Evolutionary conservation across 331 rosid species (phyloP).

Genomic region (Phaseolus coccineus): DNA sequence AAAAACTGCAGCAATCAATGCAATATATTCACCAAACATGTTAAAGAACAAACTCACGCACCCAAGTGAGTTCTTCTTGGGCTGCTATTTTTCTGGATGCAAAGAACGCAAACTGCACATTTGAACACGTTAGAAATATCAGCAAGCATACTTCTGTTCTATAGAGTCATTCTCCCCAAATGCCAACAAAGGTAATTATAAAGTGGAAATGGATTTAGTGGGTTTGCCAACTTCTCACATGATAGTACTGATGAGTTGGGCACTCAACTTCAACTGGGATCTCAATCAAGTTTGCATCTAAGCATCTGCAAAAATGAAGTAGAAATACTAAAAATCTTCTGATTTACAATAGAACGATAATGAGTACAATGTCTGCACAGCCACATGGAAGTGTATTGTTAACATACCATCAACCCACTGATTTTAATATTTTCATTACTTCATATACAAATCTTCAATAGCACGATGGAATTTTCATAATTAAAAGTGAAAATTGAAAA

Average conservation of each 20-base stretch:
- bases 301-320: constrained; percentile 66
- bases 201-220: constrained; percentile 17
- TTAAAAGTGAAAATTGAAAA: background rate
- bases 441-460: background rate
- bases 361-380: constrained; percentile 10
- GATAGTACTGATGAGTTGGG: constrained; percentile 79
- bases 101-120: constrained; percentile 87
- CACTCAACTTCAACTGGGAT: constrained; percentile 89
- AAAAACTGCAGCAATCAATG: constrained; percentile 21
- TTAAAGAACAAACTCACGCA: constrained; percentile 52
- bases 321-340: constrained; percentile 13
- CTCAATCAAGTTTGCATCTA: constrained; percentile 86
- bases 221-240: constrained; percentile 59
- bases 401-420: constrained; percentile 25
- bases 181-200: constrained; percentile 16
- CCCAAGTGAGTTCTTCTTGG: constrained; percentile 96
- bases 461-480: background rate
- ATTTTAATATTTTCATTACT: background rate
- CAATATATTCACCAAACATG: constrained; percentile 29
- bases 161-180: constrained; percentile 30
- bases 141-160: constrained; percentile 22
- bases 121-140: constrained; percentile 37
- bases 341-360: constrained; percentile 24
- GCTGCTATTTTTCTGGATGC: constrained; percentile 80
- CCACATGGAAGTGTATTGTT: constrained; percentile 22